Base-by-base conservation (phyloP, 2,329 filamentous ascomycete species). In the Colletotrichum somersetense region DNA sequence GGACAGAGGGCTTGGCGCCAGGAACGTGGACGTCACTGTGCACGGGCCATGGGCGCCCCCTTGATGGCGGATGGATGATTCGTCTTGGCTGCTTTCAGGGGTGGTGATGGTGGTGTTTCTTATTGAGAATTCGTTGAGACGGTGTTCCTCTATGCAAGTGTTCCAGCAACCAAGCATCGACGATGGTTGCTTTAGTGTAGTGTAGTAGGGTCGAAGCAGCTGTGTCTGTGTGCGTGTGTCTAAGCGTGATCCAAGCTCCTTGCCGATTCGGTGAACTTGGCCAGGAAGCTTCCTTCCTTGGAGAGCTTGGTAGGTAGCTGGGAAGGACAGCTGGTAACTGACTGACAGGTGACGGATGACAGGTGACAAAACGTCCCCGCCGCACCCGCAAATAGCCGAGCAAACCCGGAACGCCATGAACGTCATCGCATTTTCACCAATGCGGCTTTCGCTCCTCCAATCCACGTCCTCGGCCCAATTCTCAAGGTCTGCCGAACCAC, bases 351-450 rank as follows among this genome's bases (percentile, higher is more conserved):
- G 48, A 10, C 30, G 0, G 0, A 40, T 20, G 62, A 18, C 30
- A 55, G 3, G 30, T 18, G n/a, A 16, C 14, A 20, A n/a, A 62
- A 14, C 33, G 12, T 14, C 20, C 14, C 40, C 40, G 8, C 12
- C 23, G 42, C 69, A 3, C 40, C 69, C 69, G 64, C 3, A 72
- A 62, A 64, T 72, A 70, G 67, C 70, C 70, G 70, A 64, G 59
- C 33, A 56, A 70, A 72, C 48, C 70, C 66, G 66, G 64, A 42
- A 48, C 64, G 61, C 38, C 40, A 55, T 46, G 14, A 72, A 72
- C 70, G 70, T 72, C 70, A 72, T 72, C 23, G 70, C 66, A 44
- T 23, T 57, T 63, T 61, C 69, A 72, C 69, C 53, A 69, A 69
- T 61, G 38, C 55, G 55, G 59, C 69, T 61, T 44, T 38, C 10